Conservation (phyloP, 1,284 basidiomycete genomes). For the Leccinum solheimii region DNA sequence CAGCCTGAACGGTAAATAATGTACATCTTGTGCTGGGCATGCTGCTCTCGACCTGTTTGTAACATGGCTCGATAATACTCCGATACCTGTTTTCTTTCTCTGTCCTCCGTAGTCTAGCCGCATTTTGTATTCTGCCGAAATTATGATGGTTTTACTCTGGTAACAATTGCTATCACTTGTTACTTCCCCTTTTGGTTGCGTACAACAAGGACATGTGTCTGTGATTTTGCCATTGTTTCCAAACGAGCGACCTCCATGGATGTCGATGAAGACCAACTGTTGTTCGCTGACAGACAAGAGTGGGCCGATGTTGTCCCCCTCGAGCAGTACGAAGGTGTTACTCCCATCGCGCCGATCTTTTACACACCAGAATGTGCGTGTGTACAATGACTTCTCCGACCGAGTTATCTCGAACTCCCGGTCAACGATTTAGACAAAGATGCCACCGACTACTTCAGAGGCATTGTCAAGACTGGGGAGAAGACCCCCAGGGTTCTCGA, state of each 20-base stretch:
- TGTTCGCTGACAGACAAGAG: conserved; percentile 65
- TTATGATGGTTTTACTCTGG: conserved; percentile 1
- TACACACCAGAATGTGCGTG: conserved; percentile 83
- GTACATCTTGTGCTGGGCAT: conserved; percentile 3
- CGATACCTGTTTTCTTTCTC: conserved; percentile 24
- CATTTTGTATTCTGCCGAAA: conserved; percentile 23
- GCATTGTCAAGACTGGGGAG: conserved; percentile 74
- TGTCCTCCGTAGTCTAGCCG: conserved; percentile 25
- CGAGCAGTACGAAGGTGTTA: conserved; percentile 75
- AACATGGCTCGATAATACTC: conserved; percentile 20
- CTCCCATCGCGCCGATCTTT: conserved; percentile 85
- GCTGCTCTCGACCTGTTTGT: conserved; percentile 18
- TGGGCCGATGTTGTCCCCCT: conserved; percentile 83
- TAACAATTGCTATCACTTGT: not conserved
- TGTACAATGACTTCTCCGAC: conserved; percentile 5
- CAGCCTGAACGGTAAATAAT: conserved; percentile 23
- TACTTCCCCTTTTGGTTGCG: conserved; percentile 1
- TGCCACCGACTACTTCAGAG: conserved; percentile 88
- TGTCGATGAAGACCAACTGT: conserved; percentile 7
- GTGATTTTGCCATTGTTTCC: not conserved
- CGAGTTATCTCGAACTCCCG: conserved; percentile 6
- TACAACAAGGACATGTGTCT: not conserved
- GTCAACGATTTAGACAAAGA: conserved; percentile 58
- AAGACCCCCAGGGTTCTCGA: conserved; percentile 77
- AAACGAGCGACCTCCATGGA: conserved; percentile 11